phyloP scores from a whole-genome alignment of 805 yeast genomes.

The Saccharomyces eubayanus region DNA sequence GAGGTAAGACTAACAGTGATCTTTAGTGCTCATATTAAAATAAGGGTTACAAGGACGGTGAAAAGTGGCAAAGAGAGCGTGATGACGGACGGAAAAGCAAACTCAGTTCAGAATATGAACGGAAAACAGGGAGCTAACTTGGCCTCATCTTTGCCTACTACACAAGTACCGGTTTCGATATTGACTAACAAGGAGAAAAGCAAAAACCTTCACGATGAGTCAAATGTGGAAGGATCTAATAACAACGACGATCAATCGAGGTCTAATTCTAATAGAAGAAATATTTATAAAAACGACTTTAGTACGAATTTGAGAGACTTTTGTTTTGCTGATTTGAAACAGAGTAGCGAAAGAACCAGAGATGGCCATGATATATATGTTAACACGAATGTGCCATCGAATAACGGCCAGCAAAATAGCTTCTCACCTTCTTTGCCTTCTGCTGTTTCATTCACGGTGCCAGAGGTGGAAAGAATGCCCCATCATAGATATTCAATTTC shows the following conservation, averaged over 20 bases:
- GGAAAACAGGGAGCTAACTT: neutral
- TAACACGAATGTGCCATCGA: neutral
- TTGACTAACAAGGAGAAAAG: neutral
- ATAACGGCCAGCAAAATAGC: neutral
- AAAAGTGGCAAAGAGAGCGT: neutral
- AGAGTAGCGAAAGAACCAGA: neutral
- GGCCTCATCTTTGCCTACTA: neutral
- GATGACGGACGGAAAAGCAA: neutral
- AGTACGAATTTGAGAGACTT: neutral
- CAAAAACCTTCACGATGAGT: neutral
- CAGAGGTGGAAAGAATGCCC: slow-evolving; percentile 29
- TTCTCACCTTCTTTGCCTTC: neutral
- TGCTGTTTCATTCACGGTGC: neutral
- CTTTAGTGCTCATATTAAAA: neutral
- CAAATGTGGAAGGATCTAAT: neutral
- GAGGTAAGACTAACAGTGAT: neutral
- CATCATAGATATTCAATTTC: slow-evolving; percentile 51
- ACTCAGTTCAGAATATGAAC: neutral
- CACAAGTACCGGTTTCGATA: neutral
- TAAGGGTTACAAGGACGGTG: neutral
- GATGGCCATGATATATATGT: neutral
- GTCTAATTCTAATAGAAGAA: neutral
- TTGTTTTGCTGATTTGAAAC: neutral
- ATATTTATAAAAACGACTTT: neutral
- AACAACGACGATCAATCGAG: neutral